Base-by-base conservation (phyloP, 805 yeast genomes). In the Cyberlindnera petersonii region DNA sequence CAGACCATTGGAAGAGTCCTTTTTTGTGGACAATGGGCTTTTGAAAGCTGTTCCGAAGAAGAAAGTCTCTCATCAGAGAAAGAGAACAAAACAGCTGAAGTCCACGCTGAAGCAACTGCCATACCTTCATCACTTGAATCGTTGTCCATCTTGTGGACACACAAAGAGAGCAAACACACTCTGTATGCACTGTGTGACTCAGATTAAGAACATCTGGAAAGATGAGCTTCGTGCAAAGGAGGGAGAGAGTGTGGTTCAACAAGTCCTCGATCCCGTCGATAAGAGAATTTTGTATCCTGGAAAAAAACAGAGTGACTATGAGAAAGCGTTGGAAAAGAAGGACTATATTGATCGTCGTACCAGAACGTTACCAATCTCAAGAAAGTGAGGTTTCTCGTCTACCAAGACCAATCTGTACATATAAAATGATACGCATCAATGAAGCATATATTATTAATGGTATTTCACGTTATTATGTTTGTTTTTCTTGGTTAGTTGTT, bases 131-230 rank as follows among this genome's bases (percentile, higher is more conserved):
- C 82, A 86, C 58, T 68, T 93, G 55, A 86, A 83, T 46, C 76
- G 95, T 60, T 91, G 98, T 60, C 97, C 98, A 3, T 82, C 96
- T 0, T 91, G 98, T 66, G 98, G 98, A 31, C 82, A 85, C 46
- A 82, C 77, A 52, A 93, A 91, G 65, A 74, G 96, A 56, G 79
- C 93, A 2, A 95, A 93, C 62, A 79, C 88, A 41, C 70, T 91
- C 53, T 91, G 98, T 65, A 86, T 87, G 94, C 76, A 84, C 56
- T 91, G 98, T 66, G 89, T 86, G 42, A 77, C 74, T 23, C 88
- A 88, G 58, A 83, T 93, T 56, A 81, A 77, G 59, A 68, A 74
- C 41, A 69, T 82, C 31, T 86, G 96, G 86, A 82, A 76, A 50
- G 50, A 55, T 5, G 68, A 70, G 15, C 52, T 59, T 35, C 54